Percentiles rank a stretch among this genome's conserved stretches.
These are phyloP conservation scores for Fraxinus latifolia DNA, from an alignment of 305 asterid species.

Conservation along the genomic window DNA sequence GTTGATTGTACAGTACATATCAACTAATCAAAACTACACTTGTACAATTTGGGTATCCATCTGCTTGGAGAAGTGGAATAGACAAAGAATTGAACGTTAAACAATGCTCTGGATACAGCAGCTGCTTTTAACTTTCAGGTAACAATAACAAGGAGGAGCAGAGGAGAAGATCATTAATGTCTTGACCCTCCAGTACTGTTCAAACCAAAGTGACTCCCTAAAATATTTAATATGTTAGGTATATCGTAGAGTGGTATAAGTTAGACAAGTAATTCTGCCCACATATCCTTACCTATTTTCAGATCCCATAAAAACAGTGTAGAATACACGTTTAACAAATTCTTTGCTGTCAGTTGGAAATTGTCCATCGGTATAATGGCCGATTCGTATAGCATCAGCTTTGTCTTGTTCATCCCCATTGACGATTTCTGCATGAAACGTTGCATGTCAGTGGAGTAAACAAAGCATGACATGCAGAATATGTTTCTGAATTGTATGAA, in stretches of 20 bases:
- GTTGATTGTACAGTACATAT: conserved; percentile 3
- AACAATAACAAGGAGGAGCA: not conserved
- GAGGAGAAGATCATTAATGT: not conserved
- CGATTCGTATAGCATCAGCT: conserved; percentile 85
- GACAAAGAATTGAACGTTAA: conserved; percentile 4
- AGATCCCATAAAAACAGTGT: conserved; percentile 88
- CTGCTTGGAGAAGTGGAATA: conserved; percentile 5
- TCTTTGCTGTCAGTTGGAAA: conserved; percentile 83
- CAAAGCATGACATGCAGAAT: conserved; percentile 3
- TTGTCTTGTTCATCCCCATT: conserved; percentile 82
- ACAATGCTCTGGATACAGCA: not conserved
- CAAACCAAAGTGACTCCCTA: not conserved
- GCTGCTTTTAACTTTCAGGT: conserved; percentile 10
- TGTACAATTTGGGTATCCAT: not conserved
- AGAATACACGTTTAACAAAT: conserved; percentile 77
- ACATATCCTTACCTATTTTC: conserved; percentile 66
- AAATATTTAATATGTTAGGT: not conserved
- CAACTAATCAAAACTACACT: conserved; percentile 8
- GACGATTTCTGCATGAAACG: conserved; percentile 54
- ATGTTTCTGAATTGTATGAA: not conserved
- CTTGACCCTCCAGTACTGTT: conserved; percentile 1
- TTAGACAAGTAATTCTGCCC: not conserved
- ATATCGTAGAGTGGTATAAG: conserved; percentile 5
- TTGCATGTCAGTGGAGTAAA: conserved; percentile 15
- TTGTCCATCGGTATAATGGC: conserved; percentile 69